Evolutionary conservation across 176 grass and related monocot genomes (phyloP).

Genomic region (Neostapfia colusana): DNA sequence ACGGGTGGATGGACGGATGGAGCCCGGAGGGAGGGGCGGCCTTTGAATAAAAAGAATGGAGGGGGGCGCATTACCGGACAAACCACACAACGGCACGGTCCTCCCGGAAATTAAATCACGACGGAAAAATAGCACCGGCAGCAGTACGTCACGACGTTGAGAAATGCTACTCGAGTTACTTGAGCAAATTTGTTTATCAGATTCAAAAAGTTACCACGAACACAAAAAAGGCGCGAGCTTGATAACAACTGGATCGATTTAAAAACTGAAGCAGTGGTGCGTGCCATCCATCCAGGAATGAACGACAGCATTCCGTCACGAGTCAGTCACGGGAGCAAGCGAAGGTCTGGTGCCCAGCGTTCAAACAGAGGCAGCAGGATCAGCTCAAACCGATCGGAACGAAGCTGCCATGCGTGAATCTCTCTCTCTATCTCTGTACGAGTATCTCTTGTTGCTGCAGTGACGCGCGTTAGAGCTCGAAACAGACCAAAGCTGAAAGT

Average conservation of each 20-base stretch:
- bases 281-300: not conserved
- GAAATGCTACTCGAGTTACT: too few relatives aligned
- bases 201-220: not conserved
- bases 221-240: too few relatives aligned
- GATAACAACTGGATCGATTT: not conserved
- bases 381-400: not conserved
- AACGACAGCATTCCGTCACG: not conserved
- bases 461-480: not conserved
- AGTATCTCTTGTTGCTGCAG: not conserved
- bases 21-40: not conserved
- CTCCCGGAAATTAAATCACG: not conserved
- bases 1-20: not conserved
- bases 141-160: not conserved
- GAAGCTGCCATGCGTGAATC: too few relatives aligned
- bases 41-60: too few relatives aligned
- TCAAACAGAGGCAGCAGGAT: conserved; percentile 20
- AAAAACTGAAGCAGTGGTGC: not conserved
- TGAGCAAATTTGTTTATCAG: not conserved
- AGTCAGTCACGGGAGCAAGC: not conserved
- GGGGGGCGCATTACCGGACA: not conserved
- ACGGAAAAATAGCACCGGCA: too few relatives aligned
- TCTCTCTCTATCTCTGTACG: too few relatives aligned
- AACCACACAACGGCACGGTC: not conserved
- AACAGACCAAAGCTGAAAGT: too few relatives aligned
- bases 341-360: conserved; percentile 10